These are phyloP conservation scores for Globisporangium polare DNA, from an alignment of 352 stramenopile genomes.

Conservation along the genomic window DNA sequence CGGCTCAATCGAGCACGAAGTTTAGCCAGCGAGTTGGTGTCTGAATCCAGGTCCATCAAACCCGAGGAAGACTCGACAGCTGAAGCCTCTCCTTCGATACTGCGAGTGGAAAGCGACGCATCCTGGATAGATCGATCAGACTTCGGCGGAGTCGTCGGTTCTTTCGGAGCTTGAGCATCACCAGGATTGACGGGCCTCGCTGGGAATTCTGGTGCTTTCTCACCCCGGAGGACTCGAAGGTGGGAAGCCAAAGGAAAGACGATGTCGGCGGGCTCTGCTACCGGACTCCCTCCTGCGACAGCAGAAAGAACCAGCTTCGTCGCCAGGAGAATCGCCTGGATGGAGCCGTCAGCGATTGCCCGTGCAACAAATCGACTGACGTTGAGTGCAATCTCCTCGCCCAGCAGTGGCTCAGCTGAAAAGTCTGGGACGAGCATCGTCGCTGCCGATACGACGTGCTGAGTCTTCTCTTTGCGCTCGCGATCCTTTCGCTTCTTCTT, in stretches of 20 bases:
- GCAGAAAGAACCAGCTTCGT: conserved; percentile 63
- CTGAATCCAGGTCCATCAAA: conserved; percentile 70
- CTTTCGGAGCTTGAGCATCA: conserved; percentile 20
- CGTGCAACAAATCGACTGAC: conserved; percentile 71
- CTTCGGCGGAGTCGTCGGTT: conserved; percentile 29
- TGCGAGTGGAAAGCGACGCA: neutral
- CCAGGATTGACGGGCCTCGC: conserved; percentile 11
- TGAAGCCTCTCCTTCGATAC: conserved; percentile 21
- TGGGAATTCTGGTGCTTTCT: conserved; percentile 51
- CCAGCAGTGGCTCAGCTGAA: conserved; percentile 40
- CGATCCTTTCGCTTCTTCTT: conserved; percentile 85
- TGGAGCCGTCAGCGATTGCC: conserved; percentile 68
- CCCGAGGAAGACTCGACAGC: conserved; percentile 23
- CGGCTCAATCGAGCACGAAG: conserved; percentile 60
- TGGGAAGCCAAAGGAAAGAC: conserved; percentile 59
- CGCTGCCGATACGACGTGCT: conserved; percentile 25
- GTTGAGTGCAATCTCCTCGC: conserved; percentile 59
- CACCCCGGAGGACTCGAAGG: conserved; percentile 66
- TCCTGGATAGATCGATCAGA: conserved; percentile 13
- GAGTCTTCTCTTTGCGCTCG: conserved; percentile 67
- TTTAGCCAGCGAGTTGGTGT: conserved; percentile 56
- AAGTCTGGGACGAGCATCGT: conserved; percentile 77
- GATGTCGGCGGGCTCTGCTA: conserved; percentile 16
- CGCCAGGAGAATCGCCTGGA: conserved; percentile 73
- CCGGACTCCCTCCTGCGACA: conserved; percentile 19